Conservation (phyloP, 768 basidiomycete species). For the Boletellus ananiceps region DNA sequence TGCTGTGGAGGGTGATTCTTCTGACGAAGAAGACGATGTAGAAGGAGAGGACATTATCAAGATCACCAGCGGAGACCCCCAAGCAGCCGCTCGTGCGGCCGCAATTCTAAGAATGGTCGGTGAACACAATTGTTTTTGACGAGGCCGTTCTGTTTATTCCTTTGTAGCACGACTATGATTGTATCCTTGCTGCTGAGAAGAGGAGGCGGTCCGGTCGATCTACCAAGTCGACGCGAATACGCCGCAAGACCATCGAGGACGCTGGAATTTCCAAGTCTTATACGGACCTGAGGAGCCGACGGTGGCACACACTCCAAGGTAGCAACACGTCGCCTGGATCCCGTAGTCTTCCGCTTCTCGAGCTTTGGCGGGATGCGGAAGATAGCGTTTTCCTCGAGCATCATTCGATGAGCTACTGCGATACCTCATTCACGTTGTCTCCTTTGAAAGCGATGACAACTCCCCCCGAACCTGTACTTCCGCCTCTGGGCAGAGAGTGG, state of each 20-base stretch:
- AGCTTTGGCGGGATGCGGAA: slow-evolving; percentile 28
- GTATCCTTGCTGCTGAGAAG: slow-evolving; percentile 43
- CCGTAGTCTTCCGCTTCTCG: slow-evolving; percentile 30
- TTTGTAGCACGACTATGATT: slow-evolving; percentile 80
- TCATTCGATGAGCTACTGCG: slow-evolving; percentile 14
- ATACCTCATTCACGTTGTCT: slow-evolving; percentile 15
- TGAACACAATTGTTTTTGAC: neutral
- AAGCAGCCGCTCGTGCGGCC: slow-evolving; percentile 86
- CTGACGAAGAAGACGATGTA: slow-evolving; percentile 30
- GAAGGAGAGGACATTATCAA: slow-evolving; percentile 58
- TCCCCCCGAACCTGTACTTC: neutral
- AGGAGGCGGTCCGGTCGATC: slow-evolving; percentile 26
- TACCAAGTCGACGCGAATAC: slow-evolving; percentile 33
- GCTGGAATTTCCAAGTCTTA: slow-evolving; percentile 30
- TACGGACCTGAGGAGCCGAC: slow-evolving; percentile 5
- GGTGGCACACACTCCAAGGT: slow-evolving; percentile 9
- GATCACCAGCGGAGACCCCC: slow-evolving; percentile 80
- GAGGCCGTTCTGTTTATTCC: neutral
- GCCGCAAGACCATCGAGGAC: slow-evolving; percentile 34
- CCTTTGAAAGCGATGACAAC: slow-evolving; percentile 10
- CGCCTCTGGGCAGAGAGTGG: slow-evolving; percentile 43
- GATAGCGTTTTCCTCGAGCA: slow-evolving; percentile 29
- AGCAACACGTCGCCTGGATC: slow-evolving; percentile 25
- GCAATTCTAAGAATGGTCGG: slow-evolving; percentile 87
- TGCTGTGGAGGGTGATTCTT: slow-evolving; percentile 13